Conservation (phyloP, 2,329 filamentous ascomycete genomes). For the Erysiphe pulchra region DNA sequence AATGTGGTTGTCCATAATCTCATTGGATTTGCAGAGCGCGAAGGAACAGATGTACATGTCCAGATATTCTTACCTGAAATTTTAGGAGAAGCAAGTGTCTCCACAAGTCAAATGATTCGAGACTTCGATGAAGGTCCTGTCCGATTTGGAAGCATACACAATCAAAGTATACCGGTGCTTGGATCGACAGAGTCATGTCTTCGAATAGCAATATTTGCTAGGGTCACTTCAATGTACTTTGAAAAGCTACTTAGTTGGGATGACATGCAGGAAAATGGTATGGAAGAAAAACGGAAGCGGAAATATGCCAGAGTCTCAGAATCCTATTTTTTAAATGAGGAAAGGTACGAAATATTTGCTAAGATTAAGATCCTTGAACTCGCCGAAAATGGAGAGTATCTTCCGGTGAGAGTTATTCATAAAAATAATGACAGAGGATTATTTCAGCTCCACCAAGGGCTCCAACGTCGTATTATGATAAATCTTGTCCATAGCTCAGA, state of each 20-base stretch:
- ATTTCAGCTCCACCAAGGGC: conserved; percentile 83
- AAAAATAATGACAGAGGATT: conserved; percentile 62
- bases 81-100: conserved; percentile 72
- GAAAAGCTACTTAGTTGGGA: conserved; percentile 98
- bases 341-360: conserved; percentile 79
- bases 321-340: conserved; percentile 77
- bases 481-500: conserved; percentile 81
- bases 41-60: conserved; percentile 86
- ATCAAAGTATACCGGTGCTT: conserved; percentile 75
- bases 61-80: conserved; percentile 89
- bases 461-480: conserved; percentile 70
- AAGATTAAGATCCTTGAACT: conserved; percentile 77
- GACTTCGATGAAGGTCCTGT: conserved; percentile 85
- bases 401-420: conserved; percentile 80
- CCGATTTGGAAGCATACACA: conserved; percentile 91
- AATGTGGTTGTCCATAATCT: conserved; percentile 97
- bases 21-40: conserved; percentile 78
- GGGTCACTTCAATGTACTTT: conserved; percentile 76
- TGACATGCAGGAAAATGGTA: conserved; percentile 68
- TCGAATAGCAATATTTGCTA: conserved; percentile 74
- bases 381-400: conserved; percentile 71
- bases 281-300: conserved; percentile 26
- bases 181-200: conserved; percentile 50
- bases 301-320: conserved; percentile 50
- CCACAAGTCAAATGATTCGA: conserved; percentile 80